Conservation (phyloP, 208 protist genomes). For the Trypanosoma platydactyli region DNA sequence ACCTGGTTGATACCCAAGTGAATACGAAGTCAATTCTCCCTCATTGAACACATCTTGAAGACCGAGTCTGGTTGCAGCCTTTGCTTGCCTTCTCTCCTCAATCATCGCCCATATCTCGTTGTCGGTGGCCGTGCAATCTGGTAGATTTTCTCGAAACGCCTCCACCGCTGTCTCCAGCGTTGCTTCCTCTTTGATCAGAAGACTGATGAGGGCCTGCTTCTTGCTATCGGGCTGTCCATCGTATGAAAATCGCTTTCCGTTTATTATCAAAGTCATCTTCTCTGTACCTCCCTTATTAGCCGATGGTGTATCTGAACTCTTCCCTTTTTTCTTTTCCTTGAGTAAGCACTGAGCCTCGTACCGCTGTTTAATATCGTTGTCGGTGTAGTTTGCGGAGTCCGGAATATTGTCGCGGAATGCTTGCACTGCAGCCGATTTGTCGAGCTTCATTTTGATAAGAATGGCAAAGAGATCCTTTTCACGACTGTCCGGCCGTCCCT, state of each 20-base stretch:
- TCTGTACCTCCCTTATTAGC: slow-evolving; percentile 42
- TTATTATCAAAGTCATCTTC: slow-evolving; percentile 63
- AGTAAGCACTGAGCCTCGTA: slow-evolving; percentile 44
- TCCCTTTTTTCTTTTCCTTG: slow-evolving; percentile 50
- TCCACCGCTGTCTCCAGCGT: slow-evolving; percentile 48
- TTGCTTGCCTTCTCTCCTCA: slow-evolving; percentile 32
- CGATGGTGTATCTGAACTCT: slow-evolving; percentile 6
- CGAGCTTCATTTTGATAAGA: slow-evolving; percentile 67
- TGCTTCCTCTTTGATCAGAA: slow-evolving; percentile 71
- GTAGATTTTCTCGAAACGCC: slow-evolving; percentile 72
- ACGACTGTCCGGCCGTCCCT: slow-evolving; percentile 60
- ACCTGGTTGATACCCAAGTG: too few relatives aligned
- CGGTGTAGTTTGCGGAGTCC: slow-evolving; percentile 39
- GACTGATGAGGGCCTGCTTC: slow-evolving; percentile 65
- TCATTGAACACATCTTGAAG: too few relatives aligned
- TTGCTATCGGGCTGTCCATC: slow-evolving; percentile 67
- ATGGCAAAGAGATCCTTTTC: slow-evolving; percentile 81
- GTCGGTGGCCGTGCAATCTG: slow-evolving; percentile 38
- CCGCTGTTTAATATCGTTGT: slow-evolving; percentile 52
- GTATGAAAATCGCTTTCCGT: slow-evolving; percentile 74
- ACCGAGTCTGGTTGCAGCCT: too few relatives aligned
- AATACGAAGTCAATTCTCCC: too few relatives aligned
- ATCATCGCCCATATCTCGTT: slow-evolving; percentile 65
- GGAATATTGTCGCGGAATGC: slow-evolving; percentile 79
- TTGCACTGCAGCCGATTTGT: slow-evolving; percentile 38